Evolutionary conservation across 2,329 filamentous ascomycete genomes (phyloP), one percentile per base, ranked within the genome.

Genomic region (Rhynchosporium graminicola): DNA sequence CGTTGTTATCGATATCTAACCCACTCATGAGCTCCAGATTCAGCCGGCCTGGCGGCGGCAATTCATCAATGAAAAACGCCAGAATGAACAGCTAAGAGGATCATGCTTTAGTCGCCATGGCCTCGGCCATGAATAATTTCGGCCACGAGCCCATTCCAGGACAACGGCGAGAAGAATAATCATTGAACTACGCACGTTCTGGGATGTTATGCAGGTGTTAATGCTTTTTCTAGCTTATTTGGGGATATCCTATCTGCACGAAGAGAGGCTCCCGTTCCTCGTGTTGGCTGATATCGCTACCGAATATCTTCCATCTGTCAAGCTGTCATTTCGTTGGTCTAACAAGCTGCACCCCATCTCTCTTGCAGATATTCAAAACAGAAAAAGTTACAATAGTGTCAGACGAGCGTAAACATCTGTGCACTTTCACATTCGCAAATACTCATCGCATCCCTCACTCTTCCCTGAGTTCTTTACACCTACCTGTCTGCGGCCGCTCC

Each of bases 61-160:
- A 60, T 62, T 62, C 63, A 60, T 62, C 57, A 64, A 64, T 57
- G 38, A 62, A 60, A 62, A 38, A 29, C 48, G 31, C 50, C 20
- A 52, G 50, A 50, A 52, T 52, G 50, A n/a, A 54, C 50, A 38
- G 42, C 20, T 12, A 47, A 28, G 55, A 3, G 15, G 20, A 20
- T 10, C 46, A 50, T 43, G 36, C 7, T 7, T 40, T 20, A 20
- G 57, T 29, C 58, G 58, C 58, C 40, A 36, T 60, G 58, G 51
- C 42, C 42, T 31, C 59, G 45, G 59, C 20, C 20, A n/a, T n/a
- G 9, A 13, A 43, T 43, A 13, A n/a, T 12, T 7, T 12, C 36
- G 36, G 12, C 36, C 36, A 40, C 36, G 36, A 40, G 36, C 36
- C 36, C 36, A 7, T 7, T 40, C 7, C 20, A 40, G 10, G 52